Base-by-base conservation (phyloP, 1,139 yeast genomes). In the Taphrina betulina region DNA sequence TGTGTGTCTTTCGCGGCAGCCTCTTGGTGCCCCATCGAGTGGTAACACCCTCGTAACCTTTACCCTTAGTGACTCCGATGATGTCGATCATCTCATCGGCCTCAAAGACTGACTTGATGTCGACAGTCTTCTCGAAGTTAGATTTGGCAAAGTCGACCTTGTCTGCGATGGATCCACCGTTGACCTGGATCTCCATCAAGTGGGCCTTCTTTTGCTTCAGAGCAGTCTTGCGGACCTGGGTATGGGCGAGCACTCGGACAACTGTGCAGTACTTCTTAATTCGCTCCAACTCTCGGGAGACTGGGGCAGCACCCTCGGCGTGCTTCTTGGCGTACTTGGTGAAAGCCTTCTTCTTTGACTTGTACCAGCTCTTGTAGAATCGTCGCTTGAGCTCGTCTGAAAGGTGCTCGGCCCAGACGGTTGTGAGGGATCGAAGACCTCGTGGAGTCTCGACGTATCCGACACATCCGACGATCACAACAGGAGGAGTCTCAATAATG, bases 11-110 rank as follows among this genome's bases (percentile, higher is more conserved):
- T 83, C 99, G 89, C 80, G 99, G 98, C 71, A 92, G 82, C 83
- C 86, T 89, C 92, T 90, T 94, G 85, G 98, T 92, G 77, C 98
- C 98, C 97, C 97, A 92, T 87, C 99, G 89, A 89, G 89, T 95
- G 81, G 98, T 94, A 71, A 90, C 97, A 89, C 99, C 99, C 80
- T 90, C 98, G 87, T 85, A 88, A 83, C 99, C 99, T 83, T 92
- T 95, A 92, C 99, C 99, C 83, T 86, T 90, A 84, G 98, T 94
- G 75, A 94, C 96, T 72, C 96, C 99, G 74, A 90, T 84, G 71
- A 88, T 96, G 72, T 92, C 99, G 72, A 92, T 83, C 86, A 87
- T 85, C 82, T 92, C 98, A 79, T 89, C 85, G 81, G 92, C 95
- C 82, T 92, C 98, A 75, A 92, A 85, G 71, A 92, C 98, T 68